Evolutionary conservation across 1,284 basidiomycete species (phyloP).

Genomic region (Phaffia rhodozyma): DNA sequence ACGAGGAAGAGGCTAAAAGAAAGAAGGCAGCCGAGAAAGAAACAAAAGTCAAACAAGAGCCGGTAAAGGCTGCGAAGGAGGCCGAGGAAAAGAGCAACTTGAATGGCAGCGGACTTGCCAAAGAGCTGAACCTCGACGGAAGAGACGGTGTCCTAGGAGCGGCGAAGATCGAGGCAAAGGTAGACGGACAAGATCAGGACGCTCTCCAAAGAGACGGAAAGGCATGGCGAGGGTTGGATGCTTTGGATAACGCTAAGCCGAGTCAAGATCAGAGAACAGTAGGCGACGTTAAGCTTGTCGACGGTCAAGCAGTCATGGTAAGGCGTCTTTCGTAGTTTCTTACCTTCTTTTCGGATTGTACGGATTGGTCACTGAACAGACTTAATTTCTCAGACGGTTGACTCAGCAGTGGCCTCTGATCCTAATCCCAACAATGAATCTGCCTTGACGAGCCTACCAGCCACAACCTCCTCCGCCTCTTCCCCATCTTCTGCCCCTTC

Average conservation of each 20-base stretch:
- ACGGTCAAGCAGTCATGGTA: slow-evolving; percentile 11
- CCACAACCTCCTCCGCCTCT: neutral
- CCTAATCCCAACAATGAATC: neutral
- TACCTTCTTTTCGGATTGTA: neutral
- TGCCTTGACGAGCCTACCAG: neutral
- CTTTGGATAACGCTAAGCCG: too few relatives aligned
- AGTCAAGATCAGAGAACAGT: neutral
- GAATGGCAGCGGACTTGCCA: neutral
- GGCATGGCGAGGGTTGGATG: too few relatives aligned
- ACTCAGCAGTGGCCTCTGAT: neutral
- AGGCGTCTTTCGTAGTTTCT: neutral
- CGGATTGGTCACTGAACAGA: neutral
- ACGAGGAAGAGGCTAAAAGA: slow-evolving; percentile 11
- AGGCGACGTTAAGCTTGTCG: neutral
- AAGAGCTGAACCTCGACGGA: slow-evolving; percentile 13
- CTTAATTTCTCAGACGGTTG: slow-evolving; percentile 4
- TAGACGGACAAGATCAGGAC: slow-evolving; percentile 11
- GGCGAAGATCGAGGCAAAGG: neutral
- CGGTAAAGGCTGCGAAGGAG: neutral
- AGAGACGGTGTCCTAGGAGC: neutral
- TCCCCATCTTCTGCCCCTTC: neutral
- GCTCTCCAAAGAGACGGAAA: neutral
- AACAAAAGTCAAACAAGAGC: neutral
- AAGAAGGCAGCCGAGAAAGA: slow-evolving; percentile 3
- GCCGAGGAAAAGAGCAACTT: neutral